Base-by-base conservation (phyloP, 2,329 filamentous ascomycete genomes). In the Tetracladium maxilliforme region DNA sequence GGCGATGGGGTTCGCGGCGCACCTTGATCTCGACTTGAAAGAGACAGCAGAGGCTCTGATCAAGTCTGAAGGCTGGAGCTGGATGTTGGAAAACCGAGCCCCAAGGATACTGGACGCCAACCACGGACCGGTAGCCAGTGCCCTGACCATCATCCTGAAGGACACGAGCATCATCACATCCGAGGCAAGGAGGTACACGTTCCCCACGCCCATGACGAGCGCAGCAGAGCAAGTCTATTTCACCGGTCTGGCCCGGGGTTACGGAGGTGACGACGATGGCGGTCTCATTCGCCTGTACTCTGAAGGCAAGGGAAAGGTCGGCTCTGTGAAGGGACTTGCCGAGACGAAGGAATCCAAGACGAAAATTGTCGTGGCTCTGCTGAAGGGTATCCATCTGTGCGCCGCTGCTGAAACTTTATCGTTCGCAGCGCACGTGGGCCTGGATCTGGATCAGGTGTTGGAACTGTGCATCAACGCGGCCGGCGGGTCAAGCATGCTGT, bases 301-400 rank as follows among this genome's bases (percentile, higher is more conserved):
- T 2, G 38, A 36, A 19, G 37, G 35, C 4, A 33, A 39, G 13
- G 22, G 33, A n/a, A 31, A 45, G 0, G 33, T 54, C 4, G 27
- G 39, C 5, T 44, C 47, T 16, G 44, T 54, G 42, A 41, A 48
- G 5, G 44, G 46, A 11, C 29, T 25, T 4, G 24, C 36, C 0
- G 40, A 27, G 27, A 52, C 7, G 65, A 62, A 38, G 48, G 55
- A 11, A 57, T 69, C 7, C 42, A 51, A 10, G 64, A 64, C 3
- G 61, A 70, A 70, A 36, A 56, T 70, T 23, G 57, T 70, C 24
- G 62, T 70, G 37, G 62, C 70, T 34, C 54, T 70, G 5, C 56
- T 72, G 21, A 62, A 64, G 1, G 66, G 62, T 3, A 61, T 68
- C 5, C 65, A 72, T 38, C 68, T 72, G 23, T 54, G 63, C 7